These are phyloP conservation scores for Gleditsia sinensis DNA, from an alignment of 306 rosid species.

Conservation along the genomic window DNA sequence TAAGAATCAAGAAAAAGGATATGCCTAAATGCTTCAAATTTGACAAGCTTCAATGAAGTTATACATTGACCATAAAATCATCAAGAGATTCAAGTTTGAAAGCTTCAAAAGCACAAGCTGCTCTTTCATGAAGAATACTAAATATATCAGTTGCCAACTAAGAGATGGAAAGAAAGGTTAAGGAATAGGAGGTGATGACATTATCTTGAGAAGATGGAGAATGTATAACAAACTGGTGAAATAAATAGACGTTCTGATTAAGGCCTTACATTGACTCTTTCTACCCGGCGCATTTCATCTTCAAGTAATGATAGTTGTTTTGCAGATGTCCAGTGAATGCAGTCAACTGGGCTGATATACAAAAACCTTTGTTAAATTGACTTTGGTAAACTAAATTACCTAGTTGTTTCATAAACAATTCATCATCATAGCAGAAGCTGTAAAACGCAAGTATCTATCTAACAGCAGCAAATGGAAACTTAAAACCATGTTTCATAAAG, in stretches of 20 bases:
- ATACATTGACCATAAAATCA: background rate
- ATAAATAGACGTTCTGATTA: conserved; percentile 13
- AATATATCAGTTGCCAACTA: conserved; percentile 23
- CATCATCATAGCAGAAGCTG: background rate
- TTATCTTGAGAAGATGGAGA: conserved; percentile 21
- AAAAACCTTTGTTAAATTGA: conserved; percentile 23
- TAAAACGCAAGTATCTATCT: conserved; percentile 19
- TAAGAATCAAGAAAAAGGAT: background rate
- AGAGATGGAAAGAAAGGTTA: conserved; percentile 13
- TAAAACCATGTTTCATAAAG: background rate
- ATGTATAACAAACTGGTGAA: conserved; percentile 7
- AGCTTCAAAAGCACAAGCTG: background rate
- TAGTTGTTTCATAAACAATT: conserved; percentile 13
- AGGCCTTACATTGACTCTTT: conserved; percentile 88
- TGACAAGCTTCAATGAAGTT: background rate
- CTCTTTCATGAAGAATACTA: background rate
- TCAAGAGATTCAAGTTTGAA: background rate
- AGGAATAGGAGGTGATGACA: conserved; percentile 11
- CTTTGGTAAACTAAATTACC: conserved; percentile 2
- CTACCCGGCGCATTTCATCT: conserved; percentile 95
- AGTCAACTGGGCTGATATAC: conserved; percentile 88
- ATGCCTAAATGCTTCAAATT: conserved; percentile 3
- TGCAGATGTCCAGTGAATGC: conserved; percentile 99
- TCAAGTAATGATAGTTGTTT: conserved; percentile 91
- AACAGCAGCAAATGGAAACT: background rate